phyloP scores from a whole-genome alignment of 2,329 filamentous ascomycete genomes.

The Sclerotinia minor region DNA sequence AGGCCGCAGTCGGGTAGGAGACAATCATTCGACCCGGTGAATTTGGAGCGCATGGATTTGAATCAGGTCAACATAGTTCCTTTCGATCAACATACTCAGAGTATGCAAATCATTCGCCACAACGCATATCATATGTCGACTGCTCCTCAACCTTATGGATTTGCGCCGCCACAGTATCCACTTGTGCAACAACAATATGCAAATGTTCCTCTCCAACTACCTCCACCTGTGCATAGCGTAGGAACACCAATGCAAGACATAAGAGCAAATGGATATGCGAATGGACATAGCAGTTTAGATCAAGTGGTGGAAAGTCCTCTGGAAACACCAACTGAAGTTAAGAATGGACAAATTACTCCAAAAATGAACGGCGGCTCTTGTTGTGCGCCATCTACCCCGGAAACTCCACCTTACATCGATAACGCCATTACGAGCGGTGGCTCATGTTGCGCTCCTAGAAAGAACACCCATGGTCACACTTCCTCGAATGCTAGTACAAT shows the following conservation, averaged over 20 bases:
- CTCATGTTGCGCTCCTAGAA: conserved; percentile 33
- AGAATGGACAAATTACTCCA: conserved; percentile 27
- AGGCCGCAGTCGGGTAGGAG: conserved; percentile 42
- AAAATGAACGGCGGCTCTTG: conserved; percentile 28
- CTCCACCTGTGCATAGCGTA: conserved; percentile 27
- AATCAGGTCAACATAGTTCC: conserved; percentile 52
- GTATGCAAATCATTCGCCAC: conserved; percentile 31
- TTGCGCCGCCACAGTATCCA: conserved; percentile 34
- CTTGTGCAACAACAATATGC: conserved; percentile 33
- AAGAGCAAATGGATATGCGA: conserved; percentile 30
- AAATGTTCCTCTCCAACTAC: conserved; percentile 32
- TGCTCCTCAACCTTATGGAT: conserved; percentile 32
- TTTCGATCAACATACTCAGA: conserved; percentile 39
- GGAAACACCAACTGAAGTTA: conserved; percentile 29
- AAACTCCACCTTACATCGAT: conserved; percentile 16
- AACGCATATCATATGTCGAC: conserved; percentile 33
- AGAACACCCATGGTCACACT: conserved; percentile 32
- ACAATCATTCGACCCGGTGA: conserved; percentile 52
- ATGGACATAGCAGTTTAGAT: conserved; percentile 28
- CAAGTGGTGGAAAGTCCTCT: conserved; percentile 36
- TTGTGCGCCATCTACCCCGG: conserved; percentile 20
- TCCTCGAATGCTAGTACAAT: conserved; percentile 34
- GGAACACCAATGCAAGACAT: conserved; percentile 12
- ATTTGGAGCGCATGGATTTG: conserved; percentile 55
- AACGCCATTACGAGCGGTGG: conserved; percentile 25